Conservation (phyloP, 768 basidiomycete genomes). For the Rhizopogon roseolus region DNA sequence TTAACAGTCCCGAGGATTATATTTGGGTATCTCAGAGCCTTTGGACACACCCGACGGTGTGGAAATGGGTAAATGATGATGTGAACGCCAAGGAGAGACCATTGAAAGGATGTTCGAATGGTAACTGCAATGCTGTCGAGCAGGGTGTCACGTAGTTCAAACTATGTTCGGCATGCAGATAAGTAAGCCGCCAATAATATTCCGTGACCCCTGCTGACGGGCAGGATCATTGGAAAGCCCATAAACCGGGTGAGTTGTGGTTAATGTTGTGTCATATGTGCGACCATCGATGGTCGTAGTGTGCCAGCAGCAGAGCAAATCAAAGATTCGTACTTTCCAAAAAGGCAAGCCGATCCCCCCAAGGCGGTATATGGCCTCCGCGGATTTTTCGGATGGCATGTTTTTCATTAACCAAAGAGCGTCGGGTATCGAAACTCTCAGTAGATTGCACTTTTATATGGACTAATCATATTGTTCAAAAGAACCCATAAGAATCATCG, state of each 20-base stretch:
- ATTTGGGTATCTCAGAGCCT: constrained; percentile 39
- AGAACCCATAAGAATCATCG: neutral
- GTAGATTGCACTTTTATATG: neutral
- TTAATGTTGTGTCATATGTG: neutral
- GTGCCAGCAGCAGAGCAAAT: constrained; percentile 4
- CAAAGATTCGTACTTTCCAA: constrained; percentile 5
- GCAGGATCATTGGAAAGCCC: constrained; percentile 20
- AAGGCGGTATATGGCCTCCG: constrained; percentile 1
- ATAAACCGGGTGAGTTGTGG: constrained; percentile 12
- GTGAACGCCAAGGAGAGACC: constrained; percentile 26
- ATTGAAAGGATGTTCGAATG: constrained; percentile 30
- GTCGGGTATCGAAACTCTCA: neutral
- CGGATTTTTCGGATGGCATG: constrained; percentile 4
- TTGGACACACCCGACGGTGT: constrained; percentile 38
- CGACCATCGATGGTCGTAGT: neutral
- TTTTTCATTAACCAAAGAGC: neutral
- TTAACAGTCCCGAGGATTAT: constrained; percentile 41
- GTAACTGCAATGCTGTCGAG: constrained; percentile 28
- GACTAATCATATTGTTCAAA: neutral
- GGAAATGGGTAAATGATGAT: constrained; percentile 39
- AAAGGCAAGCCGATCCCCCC: constrained; percentile 1
- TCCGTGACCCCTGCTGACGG: neutral
- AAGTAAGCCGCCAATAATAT: constrained; percentile 8
- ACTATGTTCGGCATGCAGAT: constrained; percentile 34
- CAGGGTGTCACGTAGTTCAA: constrained; percentile 32